Conservation (phyloP, 495 filamentous ascomycete genomes). For the Hyaloscypha finlandica region DNA sequence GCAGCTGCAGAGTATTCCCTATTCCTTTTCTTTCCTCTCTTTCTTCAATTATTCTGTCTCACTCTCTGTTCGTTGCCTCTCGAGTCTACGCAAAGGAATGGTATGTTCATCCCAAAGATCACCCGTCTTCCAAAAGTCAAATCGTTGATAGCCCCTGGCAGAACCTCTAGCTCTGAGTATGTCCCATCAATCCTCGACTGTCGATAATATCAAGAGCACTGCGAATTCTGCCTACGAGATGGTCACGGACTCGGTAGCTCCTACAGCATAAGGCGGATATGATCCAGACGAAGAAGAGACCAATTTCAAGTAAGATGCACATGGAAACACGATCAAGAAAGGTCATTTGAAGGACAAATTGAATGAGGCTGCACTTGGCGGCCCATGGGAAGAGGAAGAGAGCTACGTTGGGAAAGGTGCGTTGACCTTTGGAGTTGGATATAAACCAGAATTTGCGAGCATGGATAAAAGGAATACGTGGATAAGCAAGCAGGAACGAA, state of each 20-base stretch:
- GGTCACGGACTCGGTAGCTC: background rate
- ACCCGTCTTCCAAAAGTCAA: too few relatives aligned
- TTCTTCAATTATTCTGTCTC: too few relatives aligned
- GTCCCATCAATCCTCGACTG: slow-evolving; percentile 22
- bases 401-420: slow-evolving; percentile 26
- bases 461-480: background rate
- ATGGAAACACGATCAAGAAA: slow-evolving; percentile 24
- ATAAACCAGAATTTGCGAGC: too few relatives aligned
- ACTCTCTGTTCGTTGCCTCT: too few relatives aligned
- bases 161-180: background rate
- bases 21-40: too few relatives aligned
- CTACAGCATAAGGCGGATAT: background rate
- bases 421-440: background rate
- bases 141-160: too few relatives aligned
- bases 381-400: background rate
- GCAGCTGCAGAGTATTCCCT: too few relatives aligned
- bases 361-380: slow-evolving; percentile 21
- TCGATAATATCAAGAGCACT: slow-evolving; percentile 16
- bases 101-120: too few relatives aligned
- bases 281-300: slow-evolving; percentile 18
- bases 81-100: too few relatives aligned
- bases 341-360: slow-evolving; percentile 29
- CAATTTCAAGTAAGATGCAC: slow-evolving; percentile 24
- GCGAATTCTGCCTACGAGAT: slow-evolving; percentile 2
- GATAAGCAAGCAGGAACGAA: background rate